A percentile compares a stretch with the other conserved stretches of the same genome.
phyloP scores from a whole-genome alignment of 2,329 filamentous ascomycete species.

The Fusarium oxysporum region DNA sequence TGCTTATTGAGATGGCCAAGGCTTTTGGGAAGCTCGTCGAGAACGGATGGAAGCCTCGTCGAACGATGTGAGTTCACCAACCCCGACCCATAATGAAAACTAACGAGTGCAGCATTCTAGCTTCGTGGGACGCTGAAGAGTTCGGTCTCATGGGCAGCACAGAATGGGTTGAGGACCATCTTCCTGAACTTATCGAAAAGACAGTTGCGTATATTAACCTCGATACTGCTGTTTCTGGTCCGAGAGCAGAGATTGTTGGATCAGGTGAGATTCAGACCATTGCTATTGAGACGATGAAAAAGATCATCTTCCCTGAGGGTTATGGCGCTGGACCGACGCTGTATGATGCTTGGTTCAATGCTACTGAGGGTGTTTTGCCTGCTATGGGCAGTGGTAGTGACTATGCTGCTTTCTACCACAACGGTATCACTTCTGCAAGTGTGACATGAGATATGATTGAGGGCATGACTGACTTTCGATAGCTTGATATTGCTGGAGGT shows the following conservation, averaged over 20 bases:
- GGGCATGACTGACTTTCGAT: rapidly evolving
- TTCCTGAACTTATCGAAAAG: slow-evolving; percentile 22
- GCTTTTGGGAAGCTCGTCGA: slow-evolving; percentile 60
- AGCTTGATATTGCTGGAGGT: slow-evolving; percentile 32
- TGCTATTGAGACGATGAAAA: slow-evolving; percentile 40
- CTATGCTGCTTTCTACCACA: slow-evolving; percentile 34
- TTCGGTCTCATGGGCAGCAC: slow-evolving; percentile 34
- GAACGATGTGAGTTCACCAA: slow-evolving; percentile 54
- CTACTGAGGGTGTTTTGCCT: slow-evolving; percentile 30
- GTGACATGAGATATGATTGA: rapidly evolving
- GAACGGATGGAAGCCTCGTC: slow-evolving; percentile 62
- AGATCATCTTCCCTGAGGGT: slow-evolving; percentile 31
- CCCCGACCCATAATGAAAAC: rapidly evolving
- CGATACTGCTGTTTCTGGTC: slow-evolving; percentile 60
- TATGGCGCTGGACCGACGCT: slow-evolving; percentile 27
- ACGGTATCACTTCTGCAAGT: slow-evolving; percentile 29
- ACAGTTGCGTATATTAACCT: slow-evolving; percentile 59
- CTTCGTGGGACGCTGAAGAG: slow-evolving; percentile 32
- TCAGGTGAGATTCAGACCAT: slow-evolving; percentile 38
- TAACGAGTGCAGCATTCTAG: slow-evolving; percentile 10
- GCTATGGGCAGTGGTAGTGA: slow-evolving; percentile 30
- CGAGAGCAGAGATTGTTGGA: slow-evolving; percentile 50
- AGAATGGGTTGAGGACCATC: slow-evolving; percentile 29
- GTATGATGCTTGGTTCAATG: slow-evolving; percentile 36
- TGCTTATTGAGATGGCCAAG: slow-evolving; percentile 62